These are phyloP conservation scores for Podochytrium sp. DNA, from an alignment of 192 early-diverging fungal genomes.

Conservation along the genomic window DNA sequence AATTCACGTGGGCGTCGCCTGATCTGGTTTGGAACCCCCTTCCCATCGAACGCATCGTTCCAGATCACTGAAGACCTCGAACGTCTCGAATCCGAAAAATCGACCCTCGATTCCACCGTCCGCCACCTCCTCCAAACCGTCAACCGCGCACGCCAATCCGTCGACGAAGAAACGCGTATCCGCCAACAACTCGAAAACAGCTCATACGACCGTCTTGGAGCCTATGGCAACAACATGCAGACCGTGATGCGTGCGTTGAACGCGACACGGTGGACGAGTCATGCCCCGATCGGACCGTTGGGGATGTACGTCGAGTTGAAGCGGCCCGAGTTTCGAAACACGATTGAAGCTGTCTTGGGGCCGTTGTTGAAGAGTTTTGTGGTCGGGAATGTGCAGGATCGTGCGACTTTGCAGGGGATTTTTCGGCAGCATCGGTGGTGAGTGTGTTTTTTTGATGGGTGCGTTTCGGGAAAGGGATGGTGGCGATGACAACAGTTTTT, in stretches of 20 bases:
- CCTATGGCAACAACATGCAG: constrained; percentile 82
- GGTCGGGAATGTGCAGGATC: constrained; percentile 42
- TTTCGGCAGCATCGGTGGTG: neutral
- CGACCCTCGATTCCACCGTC: neutral
- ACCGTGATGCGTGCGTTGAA: constrained; percentile 74
- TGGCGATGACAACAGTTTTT: no score
- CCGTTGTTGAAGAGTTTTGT: constrained; percentile 37
- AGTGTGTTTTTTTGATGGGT: neutral
- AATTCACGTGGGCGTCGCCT: neutral
- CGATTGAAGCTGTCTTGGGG: constrained; percentile 44
- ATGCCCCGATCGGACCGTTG: constrained; percentile 59
- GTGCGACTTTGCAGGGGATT: neutral
- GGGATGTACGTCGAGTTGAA: constrained; percentile 50
- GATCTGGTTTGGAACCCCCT: neutral
- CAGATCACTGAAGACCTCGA: constrained; percentile 35
- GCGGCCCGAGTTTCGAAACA: constrained; percentile 17
- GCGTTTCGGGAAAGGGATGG: neutral
- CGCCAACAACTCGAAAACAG: constrained; percentile 61
- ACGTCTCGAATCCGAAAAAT: constrained; percentile 20
- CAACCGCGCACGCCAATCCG: constrained; percentile 26
- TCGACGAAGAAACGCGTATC: constrained; percentile 27
- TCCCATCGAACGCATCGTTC: neutral
- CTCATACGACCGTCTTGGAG: constrained; percentile 67
- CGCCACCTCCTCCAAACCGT: neutral
- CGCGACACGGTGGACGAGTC: constrained; percentile 73